Evolutionary conservation across 108 stramenopile species (phyloP), one percentile per base, ranked within the genome.

Genomic region (Nitzschia sp.): DNA sequence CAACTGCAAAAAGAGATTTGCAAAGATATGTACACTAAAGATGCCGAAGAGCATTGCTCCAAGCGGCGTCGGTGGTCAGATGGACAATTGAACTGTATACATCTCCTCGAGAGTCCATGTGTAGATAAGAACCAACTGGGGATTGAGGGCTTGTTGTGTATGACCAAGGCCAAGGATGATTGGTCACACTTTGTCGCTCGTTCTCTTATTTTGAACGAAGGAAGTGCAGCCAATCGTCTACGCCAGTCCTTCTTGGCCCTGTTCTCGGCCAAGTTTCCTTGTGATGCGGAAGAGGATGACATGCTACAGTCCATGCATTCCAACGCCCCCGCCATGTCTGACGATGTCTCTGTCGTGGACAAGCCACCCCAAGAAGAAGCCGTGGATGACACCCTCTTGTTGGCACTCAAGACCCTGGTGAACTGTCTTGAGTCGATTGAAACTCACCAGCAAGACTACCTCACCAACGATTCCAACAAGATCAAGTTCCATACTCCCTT

Each of bases 61-160:
- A 62, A 62, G 10, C 15, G 43, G 2, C 41, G 61, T 17, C 41
- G 61, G 21, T 21, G 9, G 14, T 43, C 61, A 2, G 22, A 43
- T 20, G 61, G 61, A 6, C 61, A 44, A 39, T 19, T 44, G 8
- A 15, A 20, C 17, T 62, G 61, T 38, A 10, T 62, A 11, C 8
- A 62, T 14, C 24, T 62, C 9, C 22, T 62, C 42, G 61, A 62
- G 43, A 62, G 61, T 24, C 19, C 42, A 0, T 44, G 43, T n/a
- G 43, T 46, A 3, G 61, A 62, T 19, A 42, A 62, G 24, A 62
- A 62, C n/a, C 61, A 42, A 3, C 41, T 62, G 8, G 61, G 61
- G n/a, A 62, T 62, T 8, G 61, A 62, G 21, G 37, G 17, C 22
- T 46, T 62, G 14, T 46, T 43, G 43, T 41, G 61, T 3, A 43